phyloP scores from a whole-genome alignment of 208 protist species.

The Leishmania amazonensis region DNA sequence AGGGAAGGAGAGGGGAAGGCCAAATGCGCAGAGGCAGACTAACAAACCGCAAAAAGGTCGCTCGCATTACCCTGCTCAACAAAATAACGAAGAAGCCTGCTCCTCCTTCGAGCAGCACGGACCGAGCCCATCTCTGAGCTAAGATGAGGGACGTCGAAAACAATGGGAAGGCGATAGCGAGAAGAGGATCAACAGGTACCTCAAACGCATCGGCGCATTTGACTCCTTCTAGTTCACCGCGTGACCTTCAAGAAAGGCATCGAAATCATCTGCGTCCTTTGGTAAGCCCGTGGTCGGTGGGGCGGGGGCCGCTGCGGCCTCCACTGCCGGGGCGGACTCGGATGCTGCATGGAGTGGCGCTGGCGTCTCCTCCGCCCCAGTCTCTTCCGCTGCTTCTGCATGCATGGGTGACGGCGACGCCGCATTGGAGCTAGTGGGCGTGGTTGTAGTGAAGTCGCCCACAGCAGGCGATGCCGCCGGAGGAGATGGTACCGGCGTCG shows the following conservation, averaged over 20 bases:
- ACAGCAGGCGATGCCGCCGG: not conserved
- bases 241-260: conserved; percentile 65
- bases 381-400: not conserved
- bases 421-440: not conserved
- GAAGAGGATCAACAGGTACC: not conserved
- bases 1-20: not conserved
- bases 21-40: not conserved
- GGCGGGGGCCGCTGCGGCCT: not conserved
- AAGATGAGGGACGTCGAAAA: not conserved
- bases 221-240: not conserved
- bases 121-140: not conserved
- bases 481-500: not conserved
- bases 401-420: not conserved
- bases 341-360: too few species aligned
- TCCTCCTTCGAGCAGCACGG: not conserved
- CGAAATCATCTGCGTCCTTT: conserved; percentile 71
- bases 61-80: not conserved
- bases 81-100: not conserved
- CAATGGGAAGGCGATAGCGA: not conserved
- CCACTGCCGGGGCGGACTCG: too few species aligned
- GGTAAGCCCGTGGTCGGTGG: not conserved
- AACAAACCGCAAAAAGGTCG: not conserved
- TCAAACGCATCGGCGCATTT: not conserved
- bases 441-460: too few species aligned
- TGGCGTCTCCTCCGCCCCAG: not conserved